A percentile compares a stretch with the other conserved stretches of the same genome.
Conservation (phyloP, 805 yeast genomes). For the Ogataea naganishii region DNA sequence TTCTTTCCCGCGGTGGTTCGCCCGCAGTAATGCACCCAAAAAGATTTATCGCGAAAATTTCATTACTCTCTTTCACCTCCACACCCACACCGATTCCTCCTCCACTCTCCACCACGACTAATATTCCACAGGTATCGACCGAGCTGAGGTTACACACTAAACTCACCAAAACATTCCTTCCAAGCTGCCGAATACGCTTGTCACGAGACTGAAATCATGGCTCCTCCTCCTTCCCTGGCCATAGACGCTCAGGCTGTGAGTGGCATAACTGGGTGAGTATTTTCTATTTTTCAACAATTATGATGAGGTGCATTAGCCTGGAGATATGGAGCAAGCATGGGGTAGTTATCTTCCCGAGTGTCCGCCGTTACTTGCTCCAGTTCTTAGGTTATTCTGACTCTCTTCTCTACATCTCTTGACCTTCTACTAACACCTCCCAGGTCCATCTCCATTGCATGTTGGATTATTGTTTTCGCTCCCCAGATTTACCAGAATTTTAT, state of each 20-base stretch:
- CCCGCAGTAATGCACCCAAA: too few species aligned
- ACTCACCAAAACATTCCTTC: too few species aligned
- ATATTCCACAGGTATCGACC: background rate
- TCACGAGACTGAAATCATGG: conserved; percentile 26
- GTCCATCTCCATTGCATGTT: conserved; percentile 90
- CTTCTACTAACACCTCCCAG: conserved; percentile 19
- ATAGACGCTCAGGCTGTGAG: conserved; percentile 64
- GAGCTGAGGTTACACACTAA: background rate
- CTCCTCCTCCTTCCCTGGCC: conserved; percentile 59
- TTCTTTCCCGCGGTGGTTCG: too few species aligned
- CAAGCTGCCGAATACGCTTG: too few species aligned
- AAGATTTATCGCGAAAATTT: too few species aligned
- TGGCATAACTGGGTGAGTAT: conserved; percentile 54
- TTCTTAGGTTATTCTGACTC: too few species aligned
- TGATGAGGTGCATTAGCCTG: background rate
- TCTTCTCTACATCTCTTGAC: background rate
- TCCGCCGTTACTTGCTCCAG: background rate
- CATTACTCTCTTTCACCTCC: background rate
- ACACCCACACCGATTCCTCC: background rate
- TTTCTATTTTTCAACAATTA: background rate
- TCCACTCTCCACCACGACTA: background rate
- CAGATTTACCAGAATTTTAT: conserved; percentile 88
- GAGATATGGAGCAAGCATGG: background rate
- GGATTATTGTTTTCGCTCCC: conserved; percentile 97
- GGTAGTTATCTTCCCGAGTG: background rate